phyloP scores from a whole-genome alignment of 768 basidiomycete genomes.

The Kwoniella dejecticola region DNA sequence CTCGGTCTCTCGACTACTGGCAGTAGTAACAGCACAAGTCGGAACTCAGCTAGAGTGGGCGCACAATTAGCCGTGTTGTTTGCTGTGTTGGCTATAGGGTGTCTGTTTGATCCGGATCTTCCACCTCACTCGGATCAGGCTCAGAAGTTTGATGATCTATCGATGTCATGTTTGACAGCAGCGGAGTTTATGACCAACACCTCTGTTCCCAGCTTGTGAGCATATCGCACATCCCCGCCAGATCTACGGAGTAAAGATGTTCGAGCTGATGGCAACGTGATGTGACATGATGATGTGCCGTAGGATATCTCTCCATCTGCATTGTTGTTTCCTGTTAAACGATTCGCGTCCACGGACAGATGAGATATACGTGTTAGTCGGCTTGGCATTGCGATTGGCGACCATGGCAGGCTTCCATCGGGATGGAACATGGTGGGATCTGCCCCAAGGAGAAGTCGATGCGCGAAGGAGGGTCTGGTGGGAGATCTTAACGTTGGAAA shows the following conservation, averaged over 20 bases:
- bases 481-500: neutral
- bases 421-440: neutral
- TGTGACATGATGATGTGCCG: neutral
- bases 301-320: neutral
- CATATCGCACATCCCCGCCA: neutral
- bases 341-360: neutral
- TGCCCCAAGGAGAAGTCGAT: neutral
- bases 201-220: neutral
- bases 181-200: neutral
- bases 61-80: neutral
- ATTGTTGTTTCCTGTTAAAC: constrained; percentile 1
- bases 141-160: neutral
- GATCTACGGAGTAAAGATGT: no score
- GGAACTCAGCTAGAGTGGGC: neutral
- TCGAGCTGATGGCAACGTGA: neutral
- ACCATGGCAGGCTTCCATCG: neutral
- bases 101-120: neutral
- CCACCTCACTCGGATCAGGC: neutral
- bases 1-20: neutral
- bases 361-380: neutral
- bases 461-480: neutral
- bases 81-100: neutral
- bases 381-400: neutral
- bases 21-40: neutral
- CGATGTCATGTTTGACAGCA: neutral